Percentiles rank a stretch among this genome's conserved stretches.
Evolutionary conservation across 2,329 filamentous ascomycete species (phyloP).

Genomic region (Thielaviopsis euricoi): DNA sequence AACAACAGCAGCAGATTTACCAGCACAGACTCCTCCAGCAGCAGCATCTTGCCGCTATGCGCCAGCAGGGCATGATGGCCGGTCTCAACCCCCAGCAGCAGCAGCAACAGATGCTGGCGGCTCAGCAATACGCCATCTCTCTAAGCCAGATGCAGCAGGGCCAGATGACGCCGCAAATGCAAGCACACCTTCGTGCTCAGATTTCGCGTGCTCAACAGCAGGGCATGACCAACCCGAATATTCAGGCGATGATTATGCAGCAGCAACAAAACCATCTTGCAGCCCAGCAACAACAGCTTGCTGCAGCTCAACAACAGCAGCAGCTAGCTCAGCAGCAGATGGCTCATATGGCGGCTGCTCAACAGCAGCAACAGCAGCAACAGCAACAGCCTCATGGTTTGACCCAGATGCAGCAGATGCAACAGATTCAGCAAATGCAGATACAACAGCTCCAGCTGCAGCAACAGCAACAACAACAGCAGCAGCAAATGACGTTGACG

Average conservation of each 20-base stretch:
- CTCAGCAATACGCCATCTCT: slow-evolving; percentile 4
- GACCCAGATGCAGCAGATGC: slow-evolving; percentile 19
- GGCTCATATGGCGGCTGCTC: slow-evolving; percentile 15
- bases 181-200: not conserved
- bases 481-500: slow-evolving; percentile 15
- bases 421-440: slow-evolving; percentile 15
- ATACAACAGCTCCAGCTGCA: slow-evolving; percentile 17
- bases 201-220: slow-evolving; percentile 1
- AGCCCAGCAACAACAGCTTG: slow-evolving; percentile 27
- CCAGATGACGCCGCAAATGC: slow-evolving; percentile 13
- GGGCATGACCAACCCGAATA: slow-evolving; percentile 6
- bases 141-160: slow-evolving; percentile 12
- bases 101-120: slow-evolving; percentile 12
- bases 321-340: slow-evolving; percentile 17
- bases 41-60: slow-evolving; percentile 17
- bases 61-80: slow-evolving; percentile 1
- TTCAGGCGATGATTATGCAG: slow-evolving; percentile 20
- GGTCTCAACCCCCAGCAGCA: slow-evolving; percentile 5
- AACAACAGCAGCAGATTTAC: slow-evolving; percentile 19
- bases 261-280: slow-evolving; percentile 28
- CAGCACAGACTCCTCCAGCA: slow-evolving; percentile 15
- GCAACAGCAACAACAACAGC: slow-evolving; percentile 20
- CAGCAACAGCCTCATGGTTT: slow-evolving; percentile 6
- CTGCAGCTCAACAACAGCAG: slow-evolving; percentile 19
- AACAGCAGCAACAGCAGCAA: slow-evolving; percentile 19